Percentiles rank a stretch among this genome's conserved stretches.
These are phyloP conservation scores for Marasmius tenuissimus DNA, from an alignment of 1,284 basidiomycete species.

Conservation along the genomic window DNA sequence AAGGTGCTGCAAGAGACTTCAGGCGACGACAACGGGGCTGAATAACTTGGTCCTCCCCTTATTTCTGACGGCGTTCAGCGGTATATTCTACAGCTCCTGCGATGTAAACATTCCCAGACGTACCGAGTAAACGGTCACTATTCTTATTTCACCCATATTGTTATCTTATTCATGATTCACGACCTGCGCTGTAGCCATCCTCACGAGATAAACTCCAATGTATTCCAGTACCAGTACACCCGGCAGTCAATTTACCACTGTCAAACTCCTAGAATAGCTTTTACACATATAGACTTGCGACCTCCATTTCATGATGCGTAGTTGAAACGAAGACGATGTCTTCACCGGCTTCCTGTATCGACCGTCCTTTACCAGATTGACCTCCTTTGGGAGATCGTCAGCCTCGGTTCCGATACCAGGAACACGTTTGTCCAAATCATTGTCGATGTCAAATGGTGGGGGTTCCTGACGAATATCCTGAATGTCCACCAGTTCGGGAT, in stretches of 20 bases:
- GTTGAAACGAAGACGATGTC: background rate
- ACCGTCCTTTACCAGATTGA: background rate
- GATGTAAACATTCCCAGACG: too few species aligned
- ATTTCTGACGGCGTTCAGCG: background rate
- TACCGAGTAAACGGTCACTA: too few species aligned
- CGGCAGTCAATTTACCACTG: background rate
- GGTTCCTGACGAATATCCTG: background rate
- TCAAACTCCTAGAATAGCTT: background rate
- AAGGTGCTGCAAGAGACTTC: constrained; percentile 19
- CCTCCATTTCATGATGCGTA: constrained; percentile 1
- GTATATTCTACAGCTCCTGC: too few species aligned
- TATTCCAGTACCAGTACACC: background rate
- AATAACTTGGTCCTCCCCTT: background rate
- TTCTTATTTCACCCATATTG: too few species aligned
- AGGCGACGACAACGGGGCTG: background rate
- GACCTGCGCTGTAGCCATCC: background rate
- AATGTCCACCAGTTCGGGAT: background rate
- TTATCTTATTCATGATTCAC: too few species aligned
- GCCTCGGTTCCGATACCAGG: background rate
- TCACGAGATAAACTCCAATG: background rate
- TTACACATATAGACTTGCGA: background rate
- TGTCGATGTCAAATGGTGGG: background rate
- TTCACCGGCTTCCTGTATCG: background rate
- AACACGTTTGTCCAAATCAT: background rate
- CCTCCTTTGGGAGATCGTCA: background rate